Conservation (phyloP, 2,329 filamentous ascomycete species). For the Didymella exigua region DNA sequence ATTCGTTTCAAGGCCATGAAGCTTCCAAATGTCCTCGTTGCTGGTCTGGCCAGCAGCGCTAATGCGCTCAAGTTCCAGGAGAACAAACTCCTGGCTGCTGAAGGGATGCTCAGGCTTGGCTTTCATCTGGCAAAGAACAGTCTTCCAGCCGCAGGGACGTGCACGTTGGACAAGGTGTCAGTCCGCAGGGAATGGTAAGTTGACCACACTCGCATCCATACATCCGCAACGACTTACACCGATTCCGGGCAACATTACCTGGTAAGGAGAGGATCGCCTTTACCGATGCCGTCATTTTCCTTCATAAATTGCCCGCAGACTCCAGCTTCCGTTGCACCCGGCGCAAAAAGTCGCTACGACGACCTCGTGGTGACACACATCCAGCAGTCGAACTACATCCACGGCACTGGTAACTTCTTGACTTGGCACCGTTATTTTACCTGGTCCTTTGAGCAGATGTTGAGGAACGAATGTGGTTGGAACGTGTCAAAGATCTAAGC, state of each 20-base stretch:
- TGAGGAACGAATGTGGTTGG: constrained; percentile 51
- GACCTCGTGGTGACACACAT: constrained; percentile 45
- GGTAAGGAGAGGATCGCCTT: not conserved
- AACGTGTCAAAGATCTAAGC: too few species aligned
- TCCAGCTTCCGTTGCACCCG: constrained; percentile 26
- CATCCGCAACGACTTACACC: not conserved
- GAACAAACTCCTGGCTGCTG: too few species aligned
- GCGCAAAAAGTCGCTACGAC: constrained; percentile 39
- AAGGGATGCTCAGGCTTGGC: too few species aligned
- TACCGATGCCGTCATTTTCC: constrained; percentile 29
- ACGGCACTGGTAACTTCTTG: constrained; percentile 40
- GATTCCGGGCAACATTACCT: not conserved
- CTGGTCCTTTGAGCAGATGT: constrained; percentile 48
- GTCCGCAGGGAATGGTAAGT: too few species aligned
- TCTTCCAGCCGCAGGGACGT: too few species aligned
- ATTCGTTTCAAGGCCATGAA: not conserved
- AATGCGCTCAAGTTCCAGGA: not conserved
- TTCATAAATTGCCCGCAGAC: constrained; percentile 33
- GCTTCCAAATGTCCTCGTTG: not conserved
- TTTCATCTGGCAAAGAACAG: too few species aligned
- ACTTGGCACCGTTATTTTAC: constrained; percentile 51
- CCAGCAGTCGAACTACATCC: constrained; percentile 35
- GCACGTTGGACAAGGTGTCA: too few species aligned
- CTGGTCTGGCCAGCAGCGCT: not conserved
- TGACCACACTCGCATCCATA: too few species aligned